A percentile compares a stretch with the other conserved stretches of the same genome.
Evolutionary conservation across 1,284 basidiomycete species (phyloP).

Genomic region (Malassezia globosa): DNA sequence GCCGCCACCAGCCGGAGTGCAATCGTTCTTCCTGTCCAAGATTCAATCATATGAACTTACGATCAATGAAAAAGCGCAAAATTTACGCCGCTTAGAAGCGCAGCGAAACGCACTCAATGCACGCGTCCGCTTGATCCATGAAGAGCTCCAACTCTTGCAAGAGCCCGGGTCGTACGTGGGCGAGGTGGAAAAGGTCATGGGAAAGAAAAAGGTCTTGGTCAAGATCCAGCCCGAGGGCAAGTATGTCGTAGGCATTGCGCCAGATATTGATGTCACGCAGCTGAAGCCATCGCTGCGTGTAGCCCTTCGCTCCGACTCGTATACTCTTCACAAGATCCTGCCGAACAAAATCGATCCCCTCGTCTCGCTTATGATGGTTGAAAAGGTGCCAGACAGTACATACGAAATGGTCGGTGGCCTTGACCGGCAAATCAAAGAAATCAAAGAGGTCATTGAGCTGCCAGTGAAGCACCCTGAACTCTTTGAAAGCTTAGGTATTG

Average conservation of each 20-base stretch:
- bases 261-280: constrained; percentile 68
- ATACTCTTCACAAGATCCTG: constrained; percentile 53
- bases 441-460: constrained; percentile 96
- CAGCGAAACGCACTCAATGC: constrained; percentile 94
- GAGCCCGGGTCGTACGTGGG: constrained; percentile 97
- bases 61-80: constrained; percentile 94
- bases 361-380: constrained; percentile 74
- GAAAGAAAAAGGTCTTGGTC: constrained; percentile 95
- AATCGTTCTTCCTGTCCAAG: constrained; percentile 89
- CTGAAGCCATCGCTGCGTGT: constrained; percentile 82
- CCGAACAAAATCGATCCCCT: constrained; percentile 47
- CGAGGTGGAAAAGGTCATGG: constrained; percentile 96
- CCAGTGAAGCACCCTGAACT: constrained; percentile 97
- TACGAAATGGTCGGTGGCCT: constrained; percentile 99
- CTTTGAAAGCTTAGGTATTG: constrained; percentile 90
- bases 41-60: constrained; percentile 81
- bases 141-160: constrained; percentile 86
- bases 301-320: constrained; percentile 87
- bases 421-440: constrained; percentile 96
- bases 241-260: constrained; percentile 91
- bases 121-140: constrained; percentile 67
- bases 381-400: constrained; percentile 96
- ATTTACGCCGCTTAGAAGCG: constrained; percentile 84
- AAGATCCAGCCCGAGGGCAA: constrained; percentile 98
- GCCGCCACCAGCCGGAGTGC: constrained; percentile 27